Base-by-base conservation (phyloP, 345 rosid species). In the Balakata baccata region DNA sequence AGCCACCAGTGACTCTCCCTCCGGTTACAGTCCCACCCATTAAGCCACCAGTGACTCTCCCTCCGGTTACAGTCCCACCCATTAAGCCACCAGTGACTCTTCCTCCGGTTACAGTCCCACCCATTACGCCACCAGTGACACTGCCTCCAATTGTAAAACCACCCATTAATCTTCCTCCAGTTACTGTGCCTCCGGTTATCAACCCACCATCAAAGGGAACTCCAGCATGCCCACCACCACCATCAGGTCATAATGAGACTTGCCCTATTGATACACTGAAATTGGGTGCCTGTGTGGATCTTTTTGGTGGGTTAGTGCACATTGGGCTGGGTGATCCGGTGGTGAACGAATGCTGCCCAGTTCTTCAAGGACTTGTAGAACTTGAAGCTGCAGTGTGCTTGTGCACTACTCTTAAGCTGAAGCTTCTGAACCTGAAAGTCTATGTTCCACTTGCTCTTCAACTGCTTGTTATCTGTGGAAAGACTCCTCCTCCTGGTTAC, bases 401-500 rank as follows among this genome's bases (percentile, higher is more conserved):
- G 66, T 95, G 99, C 88, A 92, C 98, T 51, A 89, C 98, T 45
- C 89, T 95, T 17, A 92, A 89, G 86, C 72, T 90, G 47, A 92
- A 92, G 83, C 89, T 90, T 62, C 97, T 95, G 11, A 85, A 95
- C 86, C 96, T 95, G 41, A 92, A 82, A 5, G 50, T 95, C 62
- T 90, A 81, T 72, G 96, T 91, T 41, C 99, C 99, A 0, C 74
- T 95, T 74, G 98, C 99, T 67, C 96, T 95, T 75, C 97, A 95
- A 84, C 98, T 95, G 45, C 97, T 95, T 52, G 47, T 92, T 64
- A 83, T 96, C 25, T 95, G 99, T 77, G 99, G 99, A 47, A 95
- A 95, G 88, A 87, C 89, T 41, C 98, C 97, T 23, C 99, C 99
- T 81, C 88, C 99, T 29, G 98, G 98, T 61, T 95, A 80, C 92